phyloP scores from a whole-genome alignment of 140 eudicot species.

The Flaveria floridana region DNA sequence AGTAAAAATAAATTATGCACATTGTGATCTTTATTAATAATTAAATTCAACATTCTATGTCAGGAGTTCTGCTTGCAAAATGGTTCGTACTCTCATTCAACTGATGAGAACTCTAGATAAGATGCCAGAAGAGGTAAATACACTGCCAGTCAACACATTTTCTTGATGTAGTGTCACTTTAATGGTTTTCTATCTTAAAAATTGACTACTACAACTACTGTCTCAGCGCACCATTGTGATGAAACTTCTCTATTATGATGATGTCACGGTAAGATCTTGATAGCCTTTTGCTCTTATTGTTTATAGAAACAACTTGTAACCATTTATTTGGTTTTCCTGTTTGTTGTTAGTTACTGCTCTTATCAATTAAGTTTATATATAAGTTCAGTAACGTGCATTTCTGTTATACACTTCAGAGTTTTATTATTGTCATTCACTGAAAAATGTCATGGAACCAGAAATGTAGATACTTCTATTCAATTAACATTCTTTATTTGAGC shows the following conservation, averaged over 20 bases:
- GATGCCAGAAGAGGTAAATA: constrained; percentile 93
- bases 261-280: constrained; percentile 76
- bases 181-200: not conserved
- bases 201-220: constrained; percentile 14
- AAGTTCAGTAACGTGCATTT: not conserved
- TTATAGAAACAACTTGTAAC: not conserved
- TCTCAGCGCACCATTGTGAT: constrained; percentile 95
- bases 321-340: constrained; percentile 1
- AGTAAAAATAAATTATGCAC: not conserved
- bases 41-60: not conserved
- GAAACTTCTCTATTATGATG: constrained; percentile 90
- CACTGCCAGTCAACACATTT: not conserved
- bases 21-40: constrained; percentile 5
- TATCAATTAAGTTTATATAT: not conserved
- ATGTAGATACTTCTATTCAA: constrained; percentile 12
- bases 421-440: not conserved
- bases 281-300: constrained; percentile 16
- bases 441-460: not conserved
- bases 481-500: constrained; percentile 15
- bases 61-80: constrained; percentile 98
- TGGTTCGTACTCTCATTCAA: constrained; percentile 87
- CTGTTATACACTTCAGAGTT: constrained; percentile 4
- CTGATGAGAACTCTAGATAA: constrained; percentile 96
- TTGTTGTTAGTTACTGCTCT: constrained; percentile 21
- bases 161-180: constrained; percentile 17